Evolutionary conservation across 1,284 basidiomycete genomes (phyloP), one percentile per base, ranked within the genome.

Genomic region (Tremellales sp.): DNA sequence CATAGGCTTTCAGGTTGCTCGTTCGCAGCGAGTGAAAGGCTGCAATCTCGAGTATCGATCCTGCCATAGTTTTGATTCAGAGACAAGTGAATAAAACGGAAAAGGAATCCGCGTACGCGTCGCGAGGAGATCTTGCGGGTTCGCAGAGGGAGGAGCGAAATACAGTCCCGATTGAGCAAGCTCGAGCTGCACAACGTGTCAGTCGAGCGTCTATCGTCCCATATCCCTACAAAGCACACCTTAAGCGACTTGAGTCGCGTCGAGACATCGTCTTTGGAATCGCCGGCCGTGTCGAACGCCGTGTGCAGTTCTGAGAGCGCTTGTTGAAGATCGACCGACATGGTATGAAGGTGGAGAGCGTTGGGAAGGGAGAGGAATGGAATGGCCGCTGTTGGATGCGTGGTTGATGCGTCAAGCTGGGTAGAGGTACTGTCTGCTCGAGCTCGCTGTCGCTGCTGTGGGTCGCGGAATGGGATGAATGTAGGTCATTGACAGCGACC

Each of bases 21-120:
- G 83, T 81, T 35, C 90, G 81, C 66, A 98, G 86, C 51, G 92
- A 91, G 76, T 86, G 86, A 75, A 95, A 87, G 14, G 93, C 89
- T 38, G 92, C 94, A 59, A 97, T 85, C 76, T 97, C 94, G 47
- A 98, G 83, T 44, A 97, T 87, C 54, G 95, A 89, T 54, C 94
- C 87, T 87, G 75, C 16, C 16, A 46, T 28, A 31, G 40, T 48
- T 29, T 52, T 8, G 22, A 16, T 19, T 22, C 12, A 29, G 21
- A 42, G 1, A 16, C 22, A 27, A 19, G 36, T 29, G 13, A 25
- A 50, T 33, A 24, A 29, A 29, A n/a, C 33, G 12, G 16, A 27
- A 38, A 16, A 21, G 22, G 46, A 19, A n/a, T 9, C 27, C 14
- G 36, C 71, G 52, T 48, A 72, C 72, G 66, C 18, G 72, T 66